Evolutionary conservation across 345 rosid genomes (phyloP).

Genomic region (Bruguiera gymnorhiza): DNA sequence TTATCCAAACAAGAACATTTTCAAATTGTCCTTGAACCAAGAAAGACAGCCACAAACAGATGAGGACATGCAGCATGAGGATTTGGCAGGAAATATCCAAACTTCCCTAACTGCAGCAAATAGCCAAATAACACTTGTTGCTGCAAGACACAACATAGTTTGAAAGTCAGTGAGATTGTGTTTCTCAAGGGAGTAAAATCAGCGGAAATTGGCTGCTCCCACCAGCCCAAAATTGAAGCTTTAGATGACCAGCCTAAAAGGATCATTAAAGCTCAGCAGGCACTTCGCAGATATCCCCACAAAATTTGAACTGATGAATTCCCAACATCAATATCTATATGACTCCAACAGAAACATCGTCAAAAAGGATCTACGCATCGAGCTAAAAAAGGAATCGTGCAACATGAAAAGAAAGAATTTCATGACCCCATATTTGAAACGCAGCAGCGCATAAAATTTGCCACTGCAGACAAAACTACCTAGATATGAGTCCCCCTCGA

Average conservation of each 20-base stretch:
- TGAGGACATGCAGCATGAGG: too few relatives aligned
- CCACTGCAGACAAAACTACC: constrained; percentile 4
- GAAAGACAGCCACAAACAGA: too few relatives aligned
- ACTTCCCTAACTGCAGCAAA: background rate
- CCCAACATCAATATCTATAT: background rate
- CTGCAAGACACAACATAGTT: background rate
- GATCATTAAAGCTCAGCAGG: constrained; percentile 1
- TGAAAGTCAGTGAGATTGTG: background rate
- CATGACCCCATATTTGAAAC: background rate
- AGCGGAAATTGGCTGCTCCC: constrained; percentile 6
- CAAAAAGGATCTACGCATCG: background rate
- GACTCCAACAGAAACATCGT: background rate
- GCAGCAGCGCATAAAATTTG: constrained; percentile 3
- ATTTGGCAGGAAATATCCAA: background rate
- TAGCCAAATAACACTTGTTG: background rate
- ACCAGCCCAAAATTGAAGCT: constrained; percentile 21
- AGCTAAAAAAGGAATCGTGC: too few relatives aligned
- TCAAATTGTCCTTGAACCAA: too few relatives aligned
- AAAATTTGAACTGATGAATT: background rate
- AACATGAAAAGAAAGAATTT: too few relatives aligned
- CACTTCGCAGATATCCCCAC: too few relatives aligned
- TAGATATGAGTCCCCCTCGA: constrained; percentile 29
- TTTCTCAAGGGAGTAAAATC: constrained; percentile 20
- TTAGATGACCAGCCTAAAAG: background rate
- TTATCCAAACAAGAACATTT: too few relatives aligned